Evolutionary conservation across 2,329 filamentous ascomycete genomes (phyloP).

Genomic region (Penicillium sp.): DNA sequence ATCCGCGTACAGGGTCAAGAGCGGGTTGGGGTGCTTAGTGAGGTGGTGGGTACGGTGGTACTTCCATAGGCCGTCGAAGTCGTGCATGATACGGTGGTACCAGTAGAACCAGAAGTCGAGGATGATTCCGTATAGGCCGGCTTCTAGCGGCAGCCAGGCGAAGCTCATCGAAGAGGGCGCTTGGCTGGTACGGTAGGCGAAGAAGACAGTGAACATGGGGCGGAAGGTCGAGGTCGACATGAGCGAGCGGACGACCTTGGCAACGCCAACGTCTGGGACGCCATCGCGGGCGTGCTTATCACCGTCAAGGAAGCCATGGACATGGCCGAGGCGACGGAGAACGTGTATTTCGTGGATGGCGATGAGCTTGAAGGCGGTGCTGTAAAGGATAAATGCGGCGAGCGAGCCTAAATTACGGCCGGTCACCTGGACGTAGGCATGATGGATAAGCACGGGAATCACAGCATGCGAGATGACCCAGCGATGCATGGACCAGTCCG

Average conservation of each 20-base stretch:
- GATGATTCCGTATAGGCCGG: conserved; percentile 25
- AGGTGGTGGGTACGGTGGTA: conserved; percentile 29
- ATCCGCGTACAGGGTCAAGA: conserved; percentile 26
- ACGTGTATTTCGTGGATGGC: conserved; percentile 27
- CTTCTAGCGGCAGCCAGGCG: conserved; percentile 23
- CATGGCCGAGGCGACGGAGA: conserved; percentile 25
- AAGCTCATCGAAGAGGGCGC: conserved; percentile 20
- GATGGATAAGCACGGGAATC: conserved; percentile 24
- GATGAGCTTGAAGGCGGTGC: conserved; percentile 22
- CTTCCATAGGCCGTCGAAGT: conserved; percentile 23
- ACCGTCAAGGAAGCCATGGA: conserved; percentile 26
- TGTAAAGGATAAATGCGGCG: conserved; percentile 24
- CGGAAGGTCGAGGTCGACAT: conserved; percentile 25
- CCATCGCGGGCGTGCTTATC: conserved; percentile 29
- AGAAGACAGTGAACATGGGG: conserved; percentile 27
- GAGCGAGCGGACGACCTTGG: conserved; percentile 24
- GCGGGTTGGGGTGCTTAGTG: conserved; percentile 28
- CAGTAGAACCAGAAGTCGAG: conserved; percentile 32
- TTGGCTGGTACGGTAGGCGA: conserved; percentile 19
- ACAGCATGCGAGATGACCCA: conserved; percentile 25
- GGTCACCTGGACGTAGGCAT: conserved; percentile 22
- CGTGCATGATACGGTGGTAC: conserved; percentile 29
- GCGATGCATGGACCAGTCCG: conserved; percentile 26
- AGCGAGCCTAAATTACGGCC: conserved; percentile 21
- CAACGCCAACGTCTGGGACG: conserved; percentile 26